Percentiles rank a stretch among this genome's conserved stretches.
Conservation (phyloP, 768 basidiomycete species). For the Lactarius indigo region DNA sequence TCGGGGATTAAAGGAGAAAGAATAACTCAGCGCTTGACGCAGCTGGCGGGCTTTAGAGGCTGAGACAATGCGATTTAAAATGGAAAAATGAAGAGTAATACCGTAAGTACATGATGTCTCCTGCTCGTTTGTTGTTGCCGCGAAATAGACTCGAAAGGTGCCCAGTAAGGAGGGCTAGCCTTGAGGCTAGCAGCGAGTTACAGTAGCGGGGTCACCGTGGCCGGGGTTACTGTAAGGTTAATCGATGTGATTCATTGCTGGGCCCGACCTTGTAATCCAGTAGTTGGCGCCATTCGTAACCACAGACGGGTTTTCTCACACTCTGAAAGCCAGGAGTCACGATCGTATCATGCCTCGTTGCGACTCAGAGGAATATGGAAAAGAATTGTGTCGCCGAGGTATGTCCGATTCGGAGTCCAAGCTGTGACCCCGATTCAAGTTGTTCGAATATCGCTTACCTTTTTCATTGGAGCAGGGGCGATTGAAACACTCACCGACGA, state of each 20-base stretch:
- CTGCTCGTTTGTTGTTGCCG: background rate
- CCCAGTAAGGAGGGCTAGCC: no score
- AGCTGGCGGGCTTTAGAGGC: background rate
- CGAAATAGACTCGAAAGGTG: background rate
- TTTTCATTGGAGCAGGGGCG: background rate
- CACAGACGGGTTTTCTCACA: background rate
- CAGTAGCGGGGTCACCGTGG: no score
- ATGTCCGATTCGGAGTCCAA: background rate
- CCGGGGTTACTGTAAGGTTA: no score
- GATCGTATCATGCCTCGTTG: background rate
- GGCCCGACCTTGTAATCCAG: no score
- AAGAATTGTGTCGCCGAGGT: background rate
- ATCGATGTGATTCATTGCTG: no score
- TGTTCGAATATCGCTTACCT: background rate
- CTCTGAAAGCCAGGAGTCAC: background rate
- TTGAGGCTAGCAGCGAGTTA: no score
- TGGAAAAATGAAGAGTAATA: background rate
- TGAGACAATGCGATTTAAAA: background rate
- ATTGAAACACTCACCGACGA: background rate
- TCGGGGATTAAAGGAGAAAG: no score
- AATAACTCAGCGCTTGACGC: background rate
- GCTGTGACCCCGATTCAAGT: background rate
- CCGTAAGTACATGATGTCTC: background rate
- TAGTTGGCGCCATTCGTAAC: background rate
- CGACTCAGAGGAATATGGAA: background rate